Base-by-base conservation (phyloP, 176 grass and related monocot genomes). In the Alloteropsis semialata region DNA sequence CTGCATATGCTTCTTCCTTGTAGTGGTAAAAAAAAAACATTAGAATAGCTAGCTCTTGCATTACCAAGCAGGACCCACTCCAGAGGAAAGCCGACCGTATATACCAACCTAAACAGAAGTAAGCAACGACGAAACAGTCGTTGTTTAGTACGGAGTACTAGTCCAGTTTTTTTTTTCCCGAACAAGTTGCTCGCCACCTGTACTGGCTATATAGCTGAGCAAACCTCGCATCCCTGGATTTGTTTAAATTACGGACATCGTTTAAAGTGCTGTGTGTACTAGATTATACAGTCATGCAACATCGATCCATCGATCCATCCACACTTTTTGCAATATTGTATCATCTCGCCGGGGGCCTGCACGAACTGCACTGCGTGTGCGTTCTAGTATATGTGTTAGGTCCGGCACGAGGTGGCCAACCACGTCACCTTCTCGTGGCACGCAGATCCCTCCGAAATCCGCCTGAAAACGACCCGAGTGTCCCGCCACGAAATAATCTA, bases 361-460 rank as follows among this genome's bases (percentile, higher is more conserved):
- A 66, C 43, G 43, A 63, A 46, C 57, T 78, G 58, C 61, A 19
- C 48, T 54, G 46, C 45, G 27, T 28, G 24, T 29, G 25, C 25
- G 7, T n/a, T 29, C 11, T 37, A 48, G 11, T 48, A 22, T 11
- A 14, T 37, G 75, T 67, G 63, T 88, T 84, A 84, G 86, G 75
- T 84, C 48, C 30, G 11, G 57, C 29, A 5, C 25, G 48, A 13
- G 37, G 18, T 39, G 87, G 41, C 76, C 76, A 84, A 89, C 68
- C 76, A 50, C 38, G 80, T 68, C 68, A 13, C 49, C 50, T 66
- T 10, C 74, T 58, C 76, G 65, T 84, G 81, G 69, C 68, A 44
- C 42, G 60, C 61, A n/a, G 6, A 80, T 84, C 81, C 39, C 41
- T 39, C 32, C 18, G 13, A 75, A 39, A 89, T 89, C 81, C 48